Evolutionary conservation across 2,329 filamentous ascomycete genomes (phyloP), one percentile per base, ranked within the genome.

Genomic region (Clonostachys rhizophaga): DNA sequence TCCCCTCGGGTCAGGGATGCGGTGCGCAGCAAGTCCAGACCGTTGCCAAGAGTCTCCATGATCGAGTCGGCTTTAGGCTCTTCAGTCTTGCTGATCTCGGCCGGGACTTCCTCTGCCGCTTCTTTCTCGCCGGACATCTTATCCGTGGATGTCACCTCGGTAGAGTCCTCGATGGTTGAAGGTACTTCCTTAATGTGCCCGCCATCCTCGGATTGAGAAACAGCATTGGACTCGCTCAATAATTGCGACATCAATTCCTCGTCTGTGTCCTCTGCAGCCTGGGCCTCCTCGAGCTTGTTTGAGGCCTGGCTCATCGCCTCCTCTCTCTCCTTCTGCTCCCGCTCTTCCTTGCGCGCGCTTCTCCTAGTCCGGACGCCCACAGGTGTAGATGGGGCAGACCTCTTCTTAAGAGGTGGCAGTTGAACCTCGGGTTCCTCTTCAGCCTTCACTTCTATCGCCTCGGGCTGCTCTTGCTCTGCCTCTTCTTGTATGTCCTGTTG

Each of bases 1-100:
- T 89, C 83, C 11, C 79, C 72, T 11, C 80, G 75, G 14, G 81
- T 81, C 40, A 95, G 66, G 14, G 78, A 71, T 18, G 83, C 72
- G 30, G 67, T 69, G 46, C 75, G 78, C 49, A 91, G 71, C 52
- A 82, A 75, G 17, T 74, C 71, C 20, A 94, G 64, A 1, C 66
- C 65, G 34, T 54, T 60, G 18, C 61, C 60, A 33, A 71, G 55
- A 30, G 61, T 58, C 14, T 57, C 52, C 49, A 69, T 54, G 39
- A 70, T 61, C 5, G 56, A 52, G 34, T 40, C 43, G 10, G 56
- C 46, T 35, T 52, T 55, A 45, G 47, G 48, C 20, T 47, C 47
- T n/a, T 43, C 45, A 18, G 40, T 40, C 37, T 50, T 48, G 11
- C 41, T 18, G 18, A 48, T 48, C 39, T 45, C 45, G 33, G 4